Conservation (phyloP, 177 flowering plant genomes). For the Vitis hybrid region DNA sequence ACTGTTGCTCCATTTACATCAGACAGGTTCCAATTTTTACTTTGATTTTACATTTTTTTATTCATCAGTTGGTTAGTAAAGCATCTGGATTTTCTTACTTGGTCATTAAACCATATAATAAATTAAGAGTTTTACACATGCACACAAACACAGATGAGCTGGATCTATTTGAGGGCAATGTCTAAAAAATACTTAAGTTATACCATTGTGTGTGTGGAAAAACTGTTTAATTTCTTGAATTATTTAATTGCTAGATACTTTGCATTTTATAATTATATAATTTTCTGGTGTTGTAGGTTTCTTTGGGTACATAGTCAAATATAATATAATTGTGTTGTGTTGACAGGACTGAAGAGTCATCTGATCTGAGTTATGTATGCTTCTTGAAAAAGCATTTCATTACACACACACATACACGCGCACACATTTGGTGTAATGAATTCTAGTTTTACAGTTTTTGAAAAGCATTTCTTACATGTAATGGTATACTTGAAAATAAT, state of each 20-base stretch:
- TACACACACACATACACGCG: too few relatives aligned
- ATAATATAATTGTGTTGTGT: too few relatives aligned
- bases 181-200: neutral
- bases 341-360: too few relatives aligned
- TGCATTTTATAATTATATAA: neutral
- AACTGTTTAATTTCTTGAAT: neutral
- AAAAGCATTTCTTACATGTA: too few relatives aligned
- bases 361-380: too few relatives aligned
- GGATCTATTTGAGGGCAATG: neutral
- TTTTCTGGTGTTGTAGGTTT: neutral
- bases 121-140: neutral
- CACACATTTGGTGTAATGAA: too few relatives aligned
- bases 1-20: constrained; percentile 42
- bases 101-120: neutral
- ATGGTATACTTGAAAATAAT: too few relatives aligned
- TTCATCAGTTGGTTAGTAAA: neutral
- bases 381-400: too few relatives aligned
- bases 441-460: too few relatives aligned
- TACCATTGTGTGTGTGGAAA: neutral
- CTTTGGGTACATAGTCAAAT: neutral
- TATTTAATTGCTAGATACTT: neutral
- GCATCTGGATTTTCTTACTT: too few relatives aligned
- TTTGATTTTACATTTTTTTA: neutral
- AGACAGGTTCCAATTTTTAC: constrained; percentile 53
- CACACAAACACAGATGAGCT: neutral